phyloP scores from a whole-genome alignment of 192 early-diverging fungal species.

The Coemansia furcata region DNA sequence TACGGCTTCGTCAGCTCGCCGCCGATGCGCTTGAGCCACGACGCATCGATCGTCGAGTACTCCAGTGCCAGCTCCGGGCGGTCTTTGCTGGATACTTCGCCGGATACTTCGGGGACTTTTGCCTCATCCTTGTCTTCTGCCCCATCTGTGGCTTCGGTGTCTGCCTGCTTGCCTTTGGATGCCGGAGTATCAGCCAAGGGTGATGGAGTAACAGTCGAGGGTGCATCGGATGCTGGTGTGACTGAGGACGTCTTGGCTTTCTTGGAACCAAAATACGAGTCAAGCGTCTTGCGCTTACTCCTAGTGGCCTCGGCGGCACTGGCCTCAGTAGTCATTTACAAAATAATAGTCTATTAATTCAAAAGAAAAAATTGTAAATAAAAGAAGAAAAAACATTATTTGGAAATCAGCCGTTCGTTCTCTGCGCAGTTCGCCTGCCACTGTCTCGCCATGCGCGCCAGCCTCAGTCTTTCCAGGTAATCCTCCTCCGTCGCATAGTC shows the following conservation, averaged over 20 bases:
- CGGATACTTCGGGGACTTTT: background rate
- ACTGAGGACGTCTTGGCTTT: conserved; percentile 1
- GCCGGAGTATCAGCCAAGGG: background rate
- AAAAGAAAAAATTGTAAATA: conserved; percentile 6
- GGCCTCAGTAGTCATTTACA: background rate
- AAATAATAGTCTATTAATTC: background rate
- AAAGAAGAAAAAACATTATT: background rate
- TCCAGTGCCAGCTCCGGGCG: conserved; percentile 51
- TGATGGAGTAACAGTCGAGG: background rate
- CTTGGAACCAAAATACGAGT: conserved; percentile 30
- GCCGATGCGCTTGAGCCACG: conserved; percentile 66
- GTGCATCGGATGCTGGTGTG: background rate
- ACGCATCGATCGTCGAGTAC: conserved; percentile 65
- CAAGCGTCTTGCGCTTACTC: conserved; percentile 41
- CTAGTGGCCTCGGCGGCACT: background rate
- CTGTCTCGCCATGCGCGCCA: conserved; percentile 15
- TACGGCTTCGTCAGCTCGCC: conserved; percentile 61
- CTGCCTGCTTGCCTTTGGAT: background rate
- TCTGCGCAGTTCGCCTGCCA: conserved; percentile 17
- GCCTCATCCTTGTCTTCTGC: background rate
- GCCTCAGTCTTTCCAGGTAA: conserved; percentile 13
- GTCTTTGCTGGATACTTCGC: conserved; percentile 1
- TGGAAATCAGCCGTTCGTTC: background rate
- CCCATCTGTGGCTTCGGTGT: background rate
- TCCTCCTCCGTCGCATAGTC: conserved; percentile 18